Percentiles rank a stretch among this genome's conserved stretches.
phyloP scores from a whole-genome alignment of 2,329 filamentous ascomycete genomes.

The Trichophyton rubrum region DNA sequence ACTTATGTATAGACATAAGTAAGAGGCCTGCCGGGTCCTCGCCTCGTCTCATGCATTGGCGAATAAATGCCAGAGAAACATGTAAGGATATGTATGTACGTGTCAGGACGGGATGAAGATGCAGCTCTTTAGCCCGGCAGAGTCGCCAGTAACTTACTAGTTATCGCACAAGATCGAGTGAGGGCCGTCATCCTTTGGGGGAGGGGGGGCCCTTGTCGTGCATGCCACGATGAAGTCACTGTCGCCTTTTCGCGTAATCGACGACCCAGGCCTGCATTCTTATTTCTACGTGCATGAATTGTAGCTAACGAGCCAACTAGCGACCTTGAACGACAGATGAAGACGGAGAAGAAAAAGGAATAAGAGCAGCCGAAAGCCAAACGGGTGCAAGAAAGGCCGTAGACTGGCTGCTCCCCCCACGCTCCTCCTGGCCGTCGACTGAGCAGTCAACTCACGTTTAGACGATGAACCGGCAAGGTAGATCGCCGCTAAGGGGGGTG shows the following conservation, averaged over 20 bases:
- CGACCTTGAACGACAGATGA: background rate
- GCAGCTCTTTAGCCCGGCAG: background rate
- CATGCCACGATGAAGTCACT: background rate
- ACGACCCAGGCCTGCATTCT: background rate
- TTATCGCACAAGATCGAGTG: no score
- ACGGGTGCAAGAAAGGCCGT: background rate
- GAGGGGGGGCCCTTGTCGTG: background rate
- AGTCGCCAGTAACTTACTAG: background rate
- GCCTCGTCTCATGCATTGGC: background rate
- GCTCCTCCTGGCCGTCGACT: background rate
- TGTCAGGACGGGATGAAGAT: background rate
- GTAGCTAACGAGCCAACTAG: no score
- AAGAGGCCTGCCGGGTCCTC: background rate
- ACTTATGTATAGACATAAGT: no score
- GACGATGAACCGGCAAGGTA: conserved; percentile 1
- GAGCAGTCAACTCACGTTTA: background rate
- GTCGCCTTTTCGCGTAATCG: background rate
- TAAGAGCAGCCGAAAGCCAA: background rate
- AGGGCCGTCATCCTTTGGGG: no score
- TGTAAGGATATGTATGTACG: background rate
- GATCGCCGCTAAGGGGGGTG: background rate
- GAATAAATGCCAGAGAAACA: background rate
- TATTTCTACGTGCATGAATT: background rate
- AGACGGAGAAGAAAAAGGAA: background rate
- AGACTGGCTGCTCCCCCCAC: background rate